These are phyloP conservation scores for Botrytis paeoniae DNA, from an alignment of 2,329 filamentous ascomycete genomes.

Conservation along the genomic window DNA sequence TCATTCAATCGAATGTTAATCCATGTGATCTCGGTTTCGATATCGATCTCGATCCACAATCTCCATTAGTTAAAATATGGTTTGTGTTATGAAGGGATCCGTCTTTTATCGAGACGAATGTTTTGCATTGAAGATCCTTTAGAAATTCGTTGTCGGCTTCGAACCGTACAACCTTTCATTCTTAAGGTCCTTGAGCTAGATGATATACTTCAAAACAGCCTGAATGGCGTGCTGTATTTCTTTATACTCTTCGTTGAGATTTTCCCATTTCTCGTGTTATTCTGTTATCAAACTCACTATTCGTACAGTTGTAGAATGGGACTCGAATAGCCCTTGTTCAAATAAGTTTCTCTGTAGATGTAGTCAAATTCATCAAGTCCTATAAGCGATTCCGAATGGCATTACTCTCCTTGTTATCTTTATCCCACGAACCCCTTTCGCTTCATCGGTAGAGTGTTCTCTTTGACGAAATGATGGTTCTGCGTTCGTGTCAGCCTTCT, in stretches of 20 bases:
- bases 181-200: neutral
- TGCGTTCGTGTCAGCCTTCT: neutral
- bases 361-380: neutral
- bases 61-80: neutral
- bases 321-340: neutral
- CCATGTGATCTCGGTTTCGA: neutral
- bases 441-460: neutral
- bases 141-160: neutral
- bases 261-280: neutral
- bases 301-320: neutral
- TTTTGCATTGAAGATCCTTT: neutral
- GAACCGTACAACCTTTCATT: neutral
- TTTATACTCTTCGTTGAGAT: neutral
- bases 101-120: neutral
- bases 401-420: neutral
- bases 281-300: neutral
- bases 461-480: neutral
- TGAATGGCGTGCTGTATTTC: neutral
- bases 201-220: neutral
- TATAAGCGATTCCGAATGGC: neutral
- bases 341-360: neutral
- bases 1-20: neutral
- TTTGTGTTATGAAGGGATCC: neutral
- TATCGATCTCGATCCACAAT: neutral
- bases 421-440: neutral